Base-by-base conservation (phyloP, 257 asterid genomes). In the Oldenlandia corymbosa region DNA sequence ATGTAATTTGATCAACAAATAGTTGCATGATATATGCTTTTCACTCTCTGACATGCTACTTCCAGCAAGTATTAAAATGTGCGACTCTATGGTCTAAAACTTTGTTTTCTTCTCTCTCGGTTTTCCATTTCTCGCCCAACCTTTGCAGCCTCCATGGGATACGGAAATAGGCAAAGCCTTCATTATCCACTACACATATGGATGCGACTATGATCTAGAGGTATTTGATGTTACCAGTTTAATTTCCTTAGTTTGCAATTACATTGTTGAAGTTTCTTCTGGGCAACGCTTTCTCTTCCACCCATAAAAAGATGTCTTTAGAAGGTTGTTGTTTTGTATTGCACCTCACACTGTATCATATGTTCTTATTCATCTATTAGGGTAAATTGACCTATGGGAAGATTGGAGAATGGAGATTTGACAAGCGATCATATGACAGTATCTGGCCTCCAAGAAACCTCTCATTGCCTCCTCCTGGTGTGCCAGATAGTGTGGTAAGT, bases 401-500 rank as follows among this genome's bases (percentile, higher is more conserved):
- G 83, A 72, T 88, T 54, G 98, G 98, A 68, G 94, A 88, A 71
- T 91, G 96, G 98, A 88, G 98, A 83, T 91, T 91, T 46, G 98
- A 91, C 78, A 91, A 91, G 74, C 85, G 96, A 75, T 84, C 98
- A 56, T 86, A 80, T 24, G 82, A 66, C 77, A 64, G 63, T 16
- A 57, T 48, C 39, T 88, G 90, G 92, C 95, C 90, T 30, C 95
- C 96, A 23, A 84, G 70, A 73, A 91, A 91, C 74, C 95, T 91
- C 39, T 13, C 98, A 21, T 41, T 91, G 78, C 96, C 98, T 31
- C 98, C 96, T 50, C 82, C 94, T 43, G 98, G 96, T 62, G 96
- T 91, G 66, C 90, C 98, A 0, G 95, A 85, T 69, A 91, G 94
- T 32, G 96, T 91, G 96, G 96, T 91, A 83, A 53, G 85, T 39